Evolutionary conservation across 2,329 filamentous ascomycete species (phyloP).

Genomic region (Nothophoma quercina): DNA sequence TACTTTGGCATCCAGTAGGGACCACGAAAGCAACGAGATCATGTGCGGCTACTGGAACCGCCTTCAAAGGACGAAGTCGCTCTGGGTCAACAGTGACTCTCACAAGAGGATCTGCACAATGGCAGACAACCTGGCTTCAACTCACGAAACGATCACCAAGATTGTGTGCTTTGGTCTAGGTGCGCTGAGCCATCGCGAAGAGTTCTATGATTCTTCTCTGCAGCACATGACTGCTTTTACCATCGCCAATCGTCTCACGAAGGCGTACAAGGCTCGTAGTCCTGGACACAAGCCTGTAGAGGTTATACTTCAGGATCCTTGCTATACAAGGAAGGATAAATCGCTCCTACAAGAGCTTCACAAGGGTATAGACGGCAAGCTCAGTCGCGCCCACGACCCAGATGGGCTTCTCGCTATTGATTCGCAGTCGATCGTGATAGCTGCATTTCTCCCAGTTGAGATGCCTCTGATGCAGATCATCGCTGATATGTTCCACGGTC

Average conservation of each 20-base stretch:
- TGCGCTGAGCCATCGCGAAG: background rate
- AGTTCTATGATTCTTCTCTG: constrained; percentile 8
- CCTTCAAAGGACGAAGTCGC: background rate
- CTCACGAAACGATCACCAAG: constrained; percentile 6
- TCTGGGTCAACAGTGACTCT: background rate
- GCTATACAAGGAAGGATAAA: constrained; percentile 17
- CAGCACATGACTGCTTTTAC: constrained; percentile 26
- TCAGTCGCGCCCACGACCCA: constrained; percentile 22
- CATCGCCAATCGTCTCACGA: constrained; percentile 16
- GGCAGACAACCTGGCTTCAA: background rate
- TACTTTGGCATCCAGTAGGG: background rate
- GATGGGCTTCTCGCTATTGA: constrained; percentile 27
- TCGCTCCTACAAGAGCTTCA: constrained; percentile 4
- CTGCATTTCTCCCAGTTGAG: constrained; percentile 14
- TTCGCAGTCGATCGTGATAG: constrained; percentile 23
- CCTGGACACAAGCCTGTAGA: background rate
- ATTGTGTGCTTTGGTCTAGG: constrained; percentile 27
- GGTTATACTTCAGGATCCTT: constrained; percentile 29
- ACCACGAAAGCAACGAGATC: background rate
- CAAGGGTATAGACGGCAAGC: background rate
- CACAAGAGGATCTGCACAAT: background rate
- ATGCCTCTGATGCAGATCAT: constrained; percentile 30
- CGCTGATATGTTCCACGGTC: constrained; percentile 16
- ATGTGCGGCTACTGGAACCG: background rate
- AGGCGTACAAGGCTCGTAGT: background rate